Conservation (phyloP, 495 filamentous ascomycete genomes). For the Cryomyces minteri region DNA sequence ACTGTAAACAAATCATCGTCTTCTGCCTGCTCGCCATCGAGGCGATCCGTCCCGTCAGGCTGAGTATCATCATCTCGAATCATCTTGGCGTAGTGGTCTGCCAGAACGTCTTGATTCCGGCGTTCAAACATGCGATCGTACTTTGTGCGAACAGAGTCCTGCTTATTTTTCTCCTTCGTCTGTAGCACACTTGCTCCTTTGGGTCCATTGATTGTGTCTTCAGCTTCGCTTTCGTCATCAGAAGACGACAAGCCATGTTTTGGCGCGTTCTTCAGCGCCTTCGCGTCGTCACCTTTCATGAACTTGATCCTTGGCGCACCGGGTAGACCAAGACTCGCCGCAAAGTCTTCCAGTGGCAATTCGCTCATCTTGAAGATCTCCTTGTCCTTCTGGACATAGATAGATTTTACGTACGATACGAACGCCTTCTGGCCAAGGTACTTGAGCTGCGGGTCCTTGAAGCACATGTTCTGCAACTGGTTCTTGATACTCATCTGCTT, state of each 20-base stretch:
- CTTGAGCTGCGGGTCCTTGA: slow-evolving; percentile 86
- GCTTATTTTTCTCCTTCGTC: slow-evolving; percentile 36
- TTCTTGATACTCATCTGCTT: slow-evolving; percentile 74
- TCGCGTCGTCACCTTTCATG: slow-evolving; percentile 69
- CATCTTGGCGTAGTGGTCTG: slow-evolving; percentile 77
- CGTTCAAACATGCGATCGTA: slow-evolving; percentile 95
- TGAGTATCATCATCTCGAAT: slow-evolving; percentile 41
- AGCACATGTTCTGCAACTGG: slow-evolving; percentile 80
- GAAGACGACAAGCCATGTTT: slow-evolving; percentile 34
- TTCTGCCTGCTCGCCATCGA: slow-evolving; percentile 24
- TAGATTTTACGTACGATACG: slow-evolving; percentile 62
- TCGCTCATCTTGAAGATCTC: slow-evolving; percentile 70
- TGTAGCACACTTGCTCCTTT: slow-evolving; percentile 26
- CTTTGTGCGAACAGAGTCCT: slow-evolving; percentile 60
- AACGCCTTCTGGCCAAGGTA: slow-evolving; percentile 96
- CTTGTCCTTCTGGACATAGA: slow-evolving; percentile 83
- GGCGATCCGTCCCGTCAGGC: not conserved
- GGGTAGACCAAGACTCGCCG: slow-evolving; percentile 68
- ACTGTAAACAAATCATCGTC: slow-evolving; percentile 74
- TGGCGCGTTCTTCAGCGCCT: slow-evolving; percentile 72
- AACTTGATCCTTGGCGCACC: slow-evolving; percentile 85
- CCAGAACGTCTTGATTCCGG: slow-evolving; percentile 84
- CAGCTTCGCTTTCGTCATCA: slow-evolving; percentile 26
- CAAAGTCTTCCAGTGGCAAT: slow-evolving; percentile 69
- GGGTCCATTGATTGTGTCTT: slow-evolving; percentile 14